Percentiles rank a stretch among this genome's conserved stretches.
phyloP scores from a whole-genome alignment of 2,329 filamentous ascomycete species.

The Aspergillus pseudonomiae region DNA sequence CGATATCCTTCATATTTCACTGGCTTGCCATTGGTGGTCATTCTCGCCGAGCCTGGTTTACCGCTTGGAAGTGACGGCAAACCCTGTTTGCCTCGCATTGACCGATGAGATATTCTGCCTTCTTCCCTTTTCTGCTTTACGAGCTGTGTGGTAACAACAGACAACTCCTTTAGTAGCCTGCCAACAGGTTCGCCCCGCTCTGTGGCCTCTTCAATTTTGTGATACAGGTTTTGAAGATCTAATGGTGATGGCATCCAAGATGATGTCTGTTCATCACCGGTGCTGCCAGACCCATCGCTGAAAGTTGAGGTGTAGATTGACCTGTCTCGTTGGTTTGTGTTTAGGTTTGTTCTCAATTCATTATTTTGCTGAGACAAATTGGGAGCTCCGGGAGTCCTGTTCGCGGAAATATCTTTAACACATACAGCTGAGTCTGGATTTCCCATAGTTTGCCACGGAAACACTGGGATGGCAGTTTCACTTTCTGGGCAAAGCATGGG shows the following conservation, averaged over 20 bases:
- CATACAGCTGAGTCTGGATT: background rate
- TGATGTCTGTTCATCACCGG: slow-evolving; percentile 8
- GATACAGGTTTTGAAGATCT: slow-evolving; percentile 32
- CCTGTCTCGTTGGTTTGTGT: background rate
- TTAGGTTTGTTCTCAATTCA: background rate
- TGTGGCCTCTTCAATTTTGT: slow-evolving; percentile 33
- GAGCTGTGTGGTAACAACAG: slow-evolving; percentile 21
- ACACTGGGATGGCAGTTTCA: background rate
- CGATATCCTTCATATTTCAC: slow-evolving; percentile 16
- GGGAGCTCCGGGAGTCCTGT: background rate
- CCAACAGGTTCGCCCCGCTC: slow-evolving; percentile 32
- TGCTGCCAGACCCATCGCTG: background rate
- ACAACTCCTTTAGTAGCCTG: slow-evolving; percentile 32
- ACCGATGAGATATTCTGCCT: slow-evolving; percentile 8
- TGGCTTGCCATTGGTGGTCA: background rate
- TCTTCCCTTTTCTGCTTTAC: slow-evolving; percentile 13
- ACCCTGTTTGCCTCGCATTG: slow-evolving; percentile 1
- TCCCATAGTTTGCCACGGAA: slow-evolving; percentile 6
- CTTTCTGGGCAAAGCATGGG: background rate
- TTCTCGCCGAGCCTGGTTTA: background rate
- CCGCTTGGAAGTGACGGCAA: background rate
- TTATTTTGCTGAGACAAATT: background rate
- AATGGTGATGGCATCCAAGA: slow-evolving; percentile 16
- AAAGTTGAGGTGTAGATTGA: background rate
- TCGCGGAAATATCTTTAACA: background rate